Evolutionary conservation across 345 rosid species (phyloP).

Genomic region (Barbarea vulgaris): DNA sequence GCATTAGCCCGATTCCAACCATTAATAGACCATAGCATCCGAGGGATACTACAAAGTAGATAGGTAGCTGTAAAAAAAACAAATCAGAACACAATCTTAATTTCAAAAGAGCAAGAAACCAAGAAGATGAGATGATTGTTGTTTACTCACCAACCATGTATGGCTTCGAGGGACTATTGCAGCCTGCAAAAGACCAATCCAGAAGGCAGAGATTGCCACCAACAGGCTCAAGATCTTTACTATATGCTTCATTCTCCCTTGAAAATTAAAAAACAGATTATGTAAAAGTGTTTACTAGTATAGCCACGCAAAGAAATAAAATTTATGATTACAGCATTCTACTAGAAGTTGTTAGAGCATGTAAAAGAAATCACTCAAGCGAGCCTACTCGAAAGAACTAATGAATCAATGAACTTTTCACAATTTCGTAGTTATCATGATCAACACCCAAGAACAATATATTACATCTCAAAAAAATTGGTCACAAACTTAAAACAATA

Average conservation of each 20-base stretch:
- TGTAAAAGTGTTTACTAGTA: neutral
- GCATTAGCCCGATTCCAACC: slow-evolving; percentile 76
- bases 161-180: slow-evolving; percentile 49
- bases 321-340: neutral
- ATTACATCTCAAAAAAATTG: too few relatives aligned
- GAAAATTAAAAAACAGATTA: neutral
- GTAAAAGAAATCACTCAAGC: neutral
- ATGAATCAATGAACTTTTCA: neutral
- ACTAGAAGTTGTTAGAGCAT: neutral
- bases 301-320: neutral
- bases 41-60: slow-evolving; percentile 65
- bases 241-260: slow-evolving; percentile 56
- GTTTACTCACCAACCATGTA: slow-evolving; percentile 58
- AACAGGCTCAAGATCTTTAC: slow-evolving; percentile 55
- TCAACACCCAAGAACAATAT: too few relatives aligned
- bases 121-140: neutral
- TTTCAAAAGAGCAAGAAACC: neutral
- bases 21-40: slow-evolving; percentile 81
- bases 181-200: slow-evolving; percentile 64
- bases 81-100: neutral
- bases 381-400: neutral
- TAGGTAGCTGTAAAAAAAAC: slow-evolving; percentile 49
- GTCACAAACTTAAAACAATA: too few relatives aligned
- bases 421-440: too few relatives aligned
- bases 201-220: slow-evolving; percentile 53